Evolutionary conservation across 2,329 filamentous ascomycete genomes (phyloP).

Genomic region (Neopestalotiopsis rosae): DNA sequence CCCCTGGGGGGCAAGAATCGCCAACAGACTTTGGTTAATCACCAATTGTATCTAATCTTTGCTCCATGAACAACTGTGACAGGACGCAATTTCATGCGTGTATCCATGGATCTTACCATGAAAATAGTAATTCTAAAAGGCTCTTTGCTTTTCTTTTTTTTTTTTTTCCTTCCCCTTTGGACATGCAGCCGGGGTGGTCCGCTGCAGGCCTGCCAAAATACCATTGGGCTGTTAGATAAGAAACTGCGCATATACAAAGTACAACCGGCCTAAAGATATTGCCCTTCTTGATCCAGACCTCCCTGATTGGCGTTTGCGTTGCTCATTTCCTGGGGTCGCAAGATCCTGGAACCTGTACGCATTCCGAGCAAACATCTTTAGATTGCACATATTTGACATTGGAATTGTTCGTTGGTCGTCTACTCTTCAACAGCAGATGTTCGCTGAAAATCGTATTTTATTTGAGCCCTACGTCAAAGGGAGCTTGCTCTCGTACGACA

Average conservation of each 20-base stretch:
- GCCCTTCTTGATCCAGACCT: neutral
- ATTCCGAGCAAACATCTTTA: neutral
- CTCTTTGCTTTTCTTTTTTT: neutral
- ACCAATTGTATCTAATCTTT: neutral
- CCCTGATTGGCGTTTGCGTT: too few relatives aligned
- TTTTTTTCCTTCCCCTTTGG: too few relatives aligned
- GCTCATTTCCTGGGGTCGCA: conserved; percentile 9
- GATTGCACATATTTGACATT: neutral
- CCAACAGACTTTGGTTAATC: neutral
- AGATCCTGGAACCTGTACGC: conserved; percentile 7
- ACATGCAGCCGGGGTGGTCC: conserved; percentile 3
- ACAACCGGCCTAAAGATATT: neutral
- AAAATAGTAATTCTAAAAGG: neutral
- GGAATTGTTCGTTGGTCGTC: neutral
- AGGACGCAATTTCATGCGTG: neutral
- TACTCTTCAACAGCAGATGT: conserved; percentile 3
- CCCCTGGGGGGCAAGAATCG: neutral
- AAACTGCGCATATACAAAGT: conserved; percentile 6
- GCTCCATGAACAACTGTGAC: neutral
- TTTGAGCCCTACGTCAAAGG: neutral
- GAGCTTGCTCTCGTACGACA: conserved; percentile 24
- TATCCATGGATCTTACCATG: neutral
- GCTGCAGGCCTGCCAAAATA: neutral
- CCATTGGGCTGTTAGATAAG: conserved; percentile 9
- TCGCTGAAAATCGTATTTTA: conserved; percentile 7